These are phyloP conservation scores for Ilex paraguariensis DNA, from an alignment of 305 asterid genomes.

Conservation along the genomic window DNA sequence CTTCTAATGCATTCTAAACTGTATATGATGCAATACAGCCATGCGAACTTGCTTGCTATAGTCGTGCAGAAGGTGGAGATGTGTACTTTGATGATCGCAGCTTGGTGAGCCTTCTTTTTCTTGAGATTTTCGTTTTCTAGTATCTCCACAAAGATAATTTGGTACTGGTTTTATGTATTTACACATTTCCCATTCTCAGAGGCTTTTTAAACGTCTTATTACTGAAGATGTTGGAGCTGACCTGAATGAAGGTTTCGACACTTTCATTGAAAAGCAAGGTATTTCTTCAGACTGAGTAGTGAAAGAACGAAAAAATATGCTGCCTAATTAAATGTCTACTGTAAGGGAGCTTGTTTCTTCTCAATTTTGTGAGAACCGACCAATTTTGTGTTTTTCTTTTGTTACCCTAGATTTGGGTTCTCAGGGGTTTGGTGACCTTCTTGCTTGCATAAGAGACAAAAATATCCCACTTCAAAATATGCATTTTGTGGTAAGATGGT, in stretches of 20 bases:
- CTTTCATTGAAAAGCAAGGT: constrained; percentile 83
- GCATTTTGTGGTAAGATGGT: constrained; percentile 93
- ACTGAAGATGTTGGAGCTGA: constrained; percentile 88
- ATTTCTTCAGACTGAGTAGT: constrained; percentile 12
- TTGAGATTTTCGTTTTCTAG: background rate
- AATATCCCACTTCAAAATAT: constrained; percentile 82
- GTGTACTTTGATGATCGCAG: constrained; percentile 93
- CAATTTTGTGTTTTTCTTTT: constrained; percentile 22
- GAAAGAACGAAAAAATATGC: no score
- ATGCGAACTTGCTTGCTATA: constrained; percentile 93
- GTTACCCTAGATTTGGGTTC: constrained; percentile 71
- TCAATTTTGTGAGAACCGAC: constrained; percentile 11
- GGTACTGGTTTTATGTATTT: constrained; percentile 16
- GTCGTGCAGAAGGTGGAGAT: constrained; percentile 94
- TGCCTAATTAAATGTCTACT: no score
- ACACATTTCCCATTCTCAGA: constrained; percentile 40
- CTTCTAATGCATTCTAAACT: constrained; percentile 17
- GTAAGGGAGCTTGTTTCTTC: background rate
- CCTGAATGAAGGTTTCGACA: constrained; percentile 88
- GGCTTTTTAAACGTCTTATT: constrained; percentile 88
- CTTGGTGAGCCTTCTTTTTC: constrained; percentile 60
- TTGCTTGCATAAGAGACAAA: constrained; percentile 76
- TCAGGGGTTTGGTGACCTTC: constrained; percentile 92
- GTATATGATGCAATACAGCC: constrained; percentile 54
- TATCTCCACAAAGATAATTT: background rate